A percentile compares a stretch with the other conserved stretches of the same genome.
phyloP scores from a whole-genome alignment of 78 protist species.

The Dictyostelium brefeldianum region DNA sequence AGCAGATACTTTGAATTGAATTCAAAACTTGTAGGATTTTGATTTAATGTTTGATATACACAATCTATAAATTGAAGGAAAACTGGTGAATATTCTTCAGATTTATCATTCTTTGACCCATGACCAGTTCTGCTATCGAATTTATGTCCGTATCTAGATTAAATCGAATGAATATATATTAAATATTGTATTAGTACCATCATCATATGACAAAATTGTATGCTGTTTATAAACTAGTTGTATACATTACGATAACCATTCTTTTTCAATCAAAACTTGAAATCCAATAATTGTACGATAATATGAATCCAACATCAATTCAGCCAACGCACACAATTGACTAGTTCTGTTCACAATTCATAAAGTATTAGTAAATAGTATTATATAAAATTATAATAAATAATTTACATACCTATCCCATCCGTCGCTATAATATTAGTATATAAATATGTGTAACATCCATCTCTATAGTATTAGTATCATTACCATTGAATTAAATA shows the following conservation, averaged over 20 bases:
- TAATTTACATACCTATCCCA: too few species aligned
- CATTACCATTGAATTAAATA: too few species aligned
- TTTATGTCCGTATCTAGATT: slow-evolving; percentile 93
- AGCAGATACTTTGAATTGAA: slow-evolving; percentile 57
- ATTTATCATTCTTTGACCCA: slow-evolving; percentile 25
- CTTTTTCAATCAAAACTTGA: slow-evolving; percentile 90
- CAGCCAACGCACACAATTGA: slow-evolving; percentile 85
- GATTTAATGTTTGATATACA: slow-evolving; percentile 84
- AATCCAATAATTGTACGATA: slow-evolving; percentile 95
- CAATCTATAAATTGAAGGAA: slow-evolving; percentile 97
- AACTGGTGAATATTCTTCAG: slow-evolving; percentile 88
- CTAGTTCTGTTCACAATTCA: slow-evolving; percentile 98
- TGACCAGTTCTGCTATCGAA: slow-evolving; percentile 87
- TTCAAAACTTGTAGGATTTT: slow-evolving; percentile 56
- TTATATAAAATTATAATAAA: too few species aligned
- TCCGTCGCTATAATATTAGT: too few species aligned
- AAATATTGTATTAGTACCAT: too few species aligned
- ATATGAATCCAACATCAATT: slow-evolving; percentile 90
- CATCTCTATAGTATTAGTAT: too few species aligned
- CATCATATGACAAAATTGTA: too few species aligned
- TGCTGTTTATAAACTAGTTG: too few species aligned
- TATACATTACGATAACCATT: slow-evolving; percentile 75
- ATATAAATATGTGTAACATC: too few species aligned
- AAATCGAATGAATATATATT: too few species aligned
- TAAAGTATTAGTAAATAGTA: too few species aligned